A percentile compares a stretch with the other conserved stretches of the same genome.
Evolutionary conservation across 345 rosid genomes (phyloP).

Genomic region (Conringia planisiliqua): DNA sequence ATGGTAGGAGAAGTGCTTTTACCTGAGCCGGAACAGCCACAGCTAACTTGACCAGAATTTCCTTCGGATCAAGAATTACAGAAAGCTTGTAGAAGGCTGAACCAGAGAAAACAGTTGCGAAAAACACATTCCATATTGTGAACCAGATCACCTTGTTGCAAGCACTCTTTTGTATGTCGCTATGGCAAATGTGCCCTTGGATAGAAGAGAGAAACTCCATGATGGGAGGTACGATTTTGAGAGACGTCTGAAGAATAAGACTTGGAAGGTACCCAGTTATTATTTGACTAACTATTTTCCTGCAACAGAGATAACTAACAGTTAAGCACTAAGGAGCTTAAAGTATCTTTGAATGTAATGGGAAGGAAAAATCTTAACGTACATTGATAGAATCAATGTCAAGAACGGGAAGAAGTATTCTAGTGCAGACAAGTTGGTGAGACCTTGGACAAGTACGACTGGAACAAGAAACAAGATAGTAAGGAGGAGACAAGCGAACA

Average conservation of each 20-base stretch:
- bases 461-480: slow-evolving; percentile 85
- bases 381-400: slow-evolving; percentile 67
- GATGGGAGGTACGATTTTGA: slow-evolving; percentile 78
- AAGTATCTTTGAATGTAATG: neutral
- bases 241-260: slow-evolving; percentile 78
- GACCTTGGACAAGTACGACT: slow-evolving; percentile 92
- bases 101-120: slow-evolving; percentile 93
- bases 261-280: slow-evolving; percentile 94
- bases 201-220: slow-evolving; percentile 93
- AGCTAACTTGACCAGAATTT: slow-evolving; percentile 71
- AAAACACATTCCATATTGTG: slow-evolving; percentile 89
- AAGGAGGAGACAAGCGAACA: slow-evolving; percentile 67
- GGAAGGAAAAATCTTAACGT: slow-evolving; percentile 28
- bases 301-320: slow-evolving; percentile 41
- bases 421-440: slow-evolving; percentile 75
- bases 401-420: slow-evolving; percentile 78
- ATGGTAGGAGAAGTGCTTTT: slow-evolving; percentile 11
- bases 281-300: slow-evolving; percentile 67
- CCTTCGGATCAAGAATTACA: slow-evolving; percentile 68
- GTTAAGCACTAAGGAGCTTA: slow-evolving; percentile 1
- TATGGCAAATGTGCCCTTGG: slow-evolving; percentile 82
- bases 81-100: slow-evolving; percentile 58
- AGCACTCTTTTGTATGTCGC: slow-evolving; percentile 84
- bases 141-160: slow-evolving; percentile 96
- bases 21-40: slow-evolving; percentile 95